These are phyloP conservation scores for Phytophthora pinifolia DNA, from an alignment of 352 stramenopile species.

Conservation along the genomic window DNA sequence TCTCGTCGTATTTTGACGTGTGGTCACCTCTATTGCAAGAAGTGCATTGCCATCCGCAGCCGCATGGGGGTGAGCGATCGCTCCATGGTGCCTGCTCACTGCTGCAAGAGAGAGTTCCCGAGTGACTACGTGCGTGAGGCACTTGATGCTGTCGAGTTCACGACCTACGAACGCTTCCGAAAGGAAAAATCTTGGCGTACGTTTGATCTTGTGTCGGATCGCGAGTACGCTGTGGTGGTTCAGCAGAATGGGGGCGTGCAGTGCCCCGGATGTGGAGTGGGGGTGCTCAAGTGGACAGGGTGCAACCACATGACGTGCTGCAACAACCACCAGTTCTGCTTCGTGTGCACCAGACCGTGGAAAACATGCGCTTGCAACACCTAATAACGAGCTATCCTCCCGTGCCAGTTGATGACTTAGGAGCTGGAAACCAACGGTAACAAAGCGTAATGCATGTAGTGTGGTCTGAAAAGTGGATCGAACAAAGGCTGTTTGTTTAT, in stretches of 20 bases:
- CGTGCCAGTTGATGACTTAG: not conserved
- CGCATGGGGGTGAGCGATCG: conserved; percentile 57
- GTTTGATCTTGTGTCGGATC: conserved; percentile 55
- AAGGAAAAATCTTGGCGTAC: conserved; percentile 49
- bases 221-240: conserved; percentile 55
- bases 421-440: not conserved
- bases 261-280: conserved; percentile 69
- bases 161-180: conserved; percentile 55
- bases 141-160: conserved; percentile 30
- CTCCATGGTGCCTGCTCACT: conserved; percentile 60
- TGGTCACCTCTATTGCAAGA: conserved; percentile 61
- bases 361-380: conserved; percentile 41
- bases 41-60: conserved; percentile 54
- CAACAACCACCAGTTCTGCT: conserved; percentile 73
- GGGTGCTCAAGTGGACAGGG: conserved; percentile 49
- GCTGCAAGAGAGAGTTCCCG: conserved; percentile 72
- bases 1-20: conserved; percentile 43
- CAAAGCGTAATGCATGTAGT: too few species aligned
- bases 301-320: conserved; percentile 64
- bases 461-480: too few species aligned
- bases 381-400: conserved; percentile 6
- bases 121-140: conserved; percentile 57
- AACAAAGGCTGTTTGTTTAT: not conserved
- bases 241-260: conserved; percentile 39
- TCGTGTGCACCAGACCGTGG: conserved; percentile 32